Evolutionary conservation across 441 rosid species (phyloP).

Genomic region (Croton laevigatus): DNA sequence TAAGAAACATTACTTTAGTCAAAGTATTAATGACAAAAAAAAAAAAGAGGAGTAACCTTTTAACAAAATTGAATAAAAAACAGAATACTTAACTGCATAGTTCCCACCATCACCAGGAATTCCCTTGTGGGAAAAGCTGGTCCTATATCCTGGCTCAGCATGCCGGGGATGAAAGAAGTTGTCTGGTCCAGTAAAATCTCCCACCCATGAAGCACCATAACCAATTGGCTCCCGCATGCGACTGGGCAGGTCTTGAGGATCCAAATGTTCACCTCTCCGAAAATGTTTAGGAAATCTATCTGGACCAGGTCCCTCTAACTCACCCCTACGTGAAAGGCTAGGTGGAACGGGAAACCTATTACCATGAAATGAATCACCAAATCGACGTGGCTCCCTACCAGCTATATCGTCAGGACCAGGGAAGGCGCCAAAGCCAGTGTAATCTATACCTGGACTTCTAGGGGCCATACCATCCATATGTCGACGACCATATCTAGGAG

Average conservation of each 20-base stretch:
- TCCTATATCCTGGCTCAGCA: conserved; percentile 69
- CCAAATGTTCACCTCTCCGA: conserved; percentile 51
- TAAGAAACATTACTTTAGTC: neutral
- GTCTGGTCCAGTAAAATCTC: conserved; percentile 39
- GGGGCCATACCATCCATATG: conserved; percentile 41
- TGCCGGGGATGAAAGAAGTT: conserved; percentile 35
- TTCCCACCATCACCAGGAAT: conserved; percentile 45
- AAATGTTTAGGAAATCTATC: conserved; percentile 46
- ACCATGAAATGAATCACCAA: conserved; percentile 43
- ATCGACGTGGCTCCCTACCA: conserved; percentile 40
- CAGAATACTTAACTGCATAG: conserved; percentile 40
- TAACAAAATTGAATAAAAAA: neutral
- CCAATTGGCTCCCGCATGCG: conserved; percentile 45
- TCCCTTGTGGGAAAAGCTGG: conserved; percentile 46
- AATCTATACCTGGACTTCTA: conserved; percentile 60
- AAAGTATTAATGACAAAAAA: neutral
- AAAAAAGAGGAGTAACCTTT: conserved; percentile 5
- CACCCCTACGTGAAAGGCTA: conserved; percentile 42
- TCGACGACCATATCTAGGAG: conserved; percentile 40
- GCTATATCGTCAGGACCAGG: conserved; percentile 40
- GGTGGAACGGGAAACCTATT: conserved; percentile 43
- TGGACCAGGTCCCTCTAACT: conserved; percentile 54
- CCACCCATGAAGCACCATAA: conserved; percentile 43
- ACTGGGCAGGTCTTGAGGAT: conserved; percentile 36
- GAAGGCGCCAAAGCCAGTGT: conserved; percentile 42